Evolutionary conservation across 2,329 filamentous ascomycete genomes (phyloP), one percentile per base, ranked within the genome.

Genomic region (Cadophora sp.): DNA sequence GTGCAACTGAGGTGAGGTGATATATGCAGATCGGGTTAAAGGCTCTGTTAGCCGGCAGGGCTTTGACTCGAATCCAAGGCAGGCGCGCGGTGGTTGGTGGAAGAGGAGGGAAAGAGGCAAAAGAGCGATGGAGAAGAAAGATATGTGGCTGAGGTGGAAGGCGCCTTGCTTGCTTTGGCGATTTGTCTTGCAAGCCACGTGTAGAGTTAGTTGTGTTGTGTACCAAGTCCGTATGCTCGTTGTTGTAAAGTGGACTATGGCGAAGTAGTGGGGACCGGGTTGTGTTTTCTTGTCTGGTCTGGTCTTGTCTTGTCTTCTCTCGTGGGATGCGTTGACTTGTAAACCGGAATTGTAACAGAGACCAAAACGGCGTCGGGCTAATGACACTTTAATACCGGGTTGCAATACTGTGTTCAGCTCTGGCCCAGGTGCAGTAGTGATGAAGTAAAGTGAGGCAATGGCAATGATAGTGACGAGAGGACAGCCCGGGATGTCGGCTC

Each of bases 11-110:
- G 14, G 37, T 46, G 58, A 46, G 58, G 58, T 46, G 58, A 60
- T 60, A 19, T 60, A 16, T 46, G 34, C 58, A 46, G 58, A 60
- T 60, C 58, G 58, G 58, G 58, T 46, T 60, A 60, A 60, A 46
- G 37, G 34, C 7, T 31, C 19, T 37, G 19, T 26, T 46, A 60
- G 58, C 14, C 58, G 34, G 19, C 24, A 48, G 40, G 43, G 40
- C 27, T 61, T 50, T 55, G 59, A 48, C 40, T 59, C 56, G 56
- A 59, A 34, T 59, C 22, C 31, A 19, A 40, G 56, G 12, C 9
- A 62, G 19, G 9, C 26, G 16, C 12, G 4, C 26, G 26, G 37
- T 62, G 59, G 40, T 62, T 50, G 59, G 59, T 46, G 40, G 59
- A 50, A 29, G 59, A 5, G 37, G 43, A 48, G 22, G 34, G 34